Percentiles rank a stretch among this genome's conserved stretches.
These are phyloP conservation scores for Melanomma pulvis-pyrius DNA, from an alignment of 495 filamentous ascomycete genomes.

Conservation along the genomic window DNA sequence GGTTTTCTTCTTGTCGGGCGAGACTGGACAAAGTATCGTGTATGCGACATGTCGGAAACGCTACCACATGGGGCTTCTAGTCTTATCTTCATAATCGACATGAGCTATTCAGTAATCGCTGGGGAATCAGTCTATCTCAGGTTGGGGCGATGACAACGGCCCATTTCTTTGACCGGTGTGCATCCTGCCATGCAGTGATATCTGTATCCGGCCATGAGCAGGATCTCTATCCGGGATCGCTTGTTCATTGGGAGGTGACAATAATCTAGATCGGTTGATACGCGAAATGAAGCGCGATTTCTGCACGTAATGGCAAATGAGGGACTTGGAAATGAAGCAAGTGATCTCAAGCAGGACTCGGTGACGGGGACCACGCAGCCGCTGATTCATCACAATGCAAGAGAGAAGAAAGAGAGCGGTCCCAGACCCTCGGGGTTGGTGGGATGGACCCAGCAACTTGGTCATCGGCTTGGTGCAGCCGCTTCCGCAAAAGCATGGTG, in stretches of 20 bases:
- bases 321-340: background rate
- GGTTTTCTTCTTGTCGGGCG: background rate
- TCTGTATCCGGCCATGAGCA: background rate
- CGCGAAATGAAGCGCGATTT: background rate
- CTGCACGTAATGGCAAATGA: background rate
- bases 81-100: too few species aligned
- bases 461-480: constrained; percentile 20
- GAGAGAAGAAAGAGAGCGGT: constrained; percentile 3
- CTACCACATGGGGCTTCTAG: too few species aligned
- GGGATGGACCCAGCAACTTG: constrained; percentile 11
- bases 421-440: constrained; percentile 12
- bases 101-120: too few species aligned
- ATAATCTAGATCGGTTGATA: background rate
- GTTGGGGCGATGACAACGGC: background rate
- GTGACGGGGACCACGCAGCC: constrained; percentile 3
- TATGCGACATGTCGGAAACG: too few species aligned
- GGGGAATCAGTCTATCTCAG: too few species aligned
- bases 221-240: background rate
- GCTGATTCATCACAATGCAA: background rate
- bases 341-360: background rate
- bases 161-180: background rate
- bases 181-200: background rate
- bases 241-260: background rate
- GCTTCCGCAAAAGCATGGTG: constrained; percentile 28
- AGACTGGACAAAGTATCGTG: too few species aligned